These are phyloP conservation scores for Panicum hallii DNA, from an alignment of 202 grass and related monocot genomes.

Conservation along the genomic window DNA sequence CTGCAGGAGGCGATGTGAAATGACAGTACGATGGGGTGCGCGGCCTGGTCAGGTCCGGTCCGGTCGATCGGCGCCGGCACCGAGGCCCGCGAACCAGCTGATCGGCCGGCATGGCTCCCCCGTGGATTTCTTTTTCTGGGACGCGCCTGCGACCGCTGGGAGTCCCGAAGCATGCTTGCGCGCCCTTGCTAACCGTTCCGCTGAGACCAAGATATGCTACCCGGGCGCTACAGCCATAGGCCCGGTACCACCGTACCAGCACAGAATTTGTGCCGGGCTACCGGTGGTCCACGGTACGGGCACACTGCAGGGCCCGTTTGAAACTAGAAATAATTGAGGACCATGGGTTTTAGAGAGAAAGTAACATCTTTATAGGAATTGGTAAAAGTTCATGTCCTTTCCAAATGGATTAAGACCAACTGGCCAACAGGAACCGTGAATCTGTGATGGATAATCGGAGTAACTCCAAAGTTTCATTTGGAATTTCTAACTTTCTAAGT, in stretches of 20 bases:
- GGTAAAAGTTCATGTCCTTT: background rate
- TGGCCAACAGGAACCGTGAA: too few species aligned
- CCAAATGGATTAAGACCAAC: background rate
- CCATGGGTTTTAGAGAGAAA: background rate
- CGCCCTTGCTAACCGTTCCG: conserved; percentile 37
- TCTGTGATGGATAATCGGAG: too few species aligned
- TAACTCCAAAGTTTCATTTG: too few species aligned
- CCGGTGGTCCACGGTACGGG: conserved; percentile 6
- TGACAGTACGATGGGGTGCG: conserved; percentile 16
- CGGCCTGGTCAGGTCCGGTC: background rate
- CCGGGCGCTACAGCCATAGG: background rate
- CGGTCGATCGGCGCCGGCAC: conserved; percentile 24
- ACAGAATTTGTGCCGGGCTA: background rate
- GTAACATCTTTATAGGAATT: conserved; percentile 2
- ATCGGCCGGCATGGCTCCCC: conserved; percentile 29
- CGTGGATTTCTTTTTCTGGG: conserved; percentile 48
- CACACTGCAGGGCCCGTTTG: background rate
- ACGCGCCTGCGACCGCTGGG: conserved; percentile 28
- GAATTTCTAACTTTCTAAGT: too few species aligned
- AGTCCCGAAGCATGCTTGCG: conserved; percentile 22
- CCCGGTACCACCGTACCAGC: background rate
- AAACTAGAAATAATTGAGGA: background rate
- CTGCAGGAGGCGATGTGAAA: background rate
- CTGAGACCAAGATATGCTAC: conserved; percentile 33
- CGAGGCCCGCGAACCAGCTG: conserved; percentile 6